Percentiles rank a stretch among this genome's conserved stretches.
Evolutionary conservation across 2,329 filamentous ascomycete genomes (phyloP).

Genomic region (Fusarium oxysporum): DNA sequence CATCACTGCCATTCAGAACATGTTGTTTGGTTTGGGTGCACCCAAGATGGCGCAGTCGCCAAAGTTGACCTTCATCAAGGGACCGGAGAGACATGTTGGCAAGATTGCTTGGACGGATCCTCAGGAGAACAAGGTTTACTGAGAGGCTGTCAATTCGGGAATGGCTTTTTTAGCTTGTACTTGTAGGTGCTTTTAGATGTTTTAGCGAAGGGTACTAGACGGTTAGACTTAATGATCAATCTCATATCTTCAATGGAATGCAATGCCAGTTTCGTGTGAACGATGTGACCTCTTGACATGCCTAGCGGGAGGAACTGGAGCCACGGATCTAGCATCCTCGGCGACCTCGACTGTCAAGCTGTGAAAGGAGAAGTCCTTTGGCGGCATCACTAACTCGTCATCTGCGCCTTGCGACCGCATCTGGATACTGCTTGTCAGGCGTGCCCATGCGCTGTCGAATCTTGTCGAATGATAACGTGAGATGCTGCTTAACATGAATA

Average conservation of each 20-base stretch:
- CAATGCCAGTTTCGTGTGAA: accelerated
- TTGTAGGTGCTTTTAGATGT: background rate
- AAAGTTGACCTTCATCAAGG: constrained; percentile 5
- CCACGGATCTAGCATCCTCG: background rate
- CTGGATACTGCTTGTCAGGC: background rate
- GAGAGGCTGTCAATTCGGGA: accelerated
- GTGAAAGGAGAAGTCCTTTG: accelerated
- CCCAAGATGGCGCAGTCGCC: constrained; percentile 18
- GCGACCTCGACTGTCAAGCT: background rate
- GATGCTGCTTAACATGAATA: background rate
- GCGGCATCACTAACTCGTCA: background rate
- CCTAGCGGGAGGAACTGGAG: accelerated
- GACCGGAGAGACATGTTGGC: background rate
- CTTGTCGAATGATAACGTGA: background rate
- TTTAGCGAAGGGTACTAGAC: background rate
- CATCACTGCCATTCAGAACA: constrained; percentile 12
- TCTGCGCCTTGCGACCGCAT: background rate
- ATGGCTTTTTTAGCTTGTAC: background rate
- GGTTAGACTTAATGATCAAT: background rate
- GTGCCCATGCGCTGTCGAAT: background rate
- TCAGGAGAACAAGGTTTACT: background rate
- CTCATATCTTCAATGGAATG: background rate
- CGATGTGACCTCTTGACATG: accelerated
- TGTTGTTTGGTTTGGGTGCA: background rate
- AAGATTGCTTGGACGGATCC: background rate